Base-by-base conservation (phyloP, 176 grass and related monocot species). In the Zizania latifolia region DNA sequence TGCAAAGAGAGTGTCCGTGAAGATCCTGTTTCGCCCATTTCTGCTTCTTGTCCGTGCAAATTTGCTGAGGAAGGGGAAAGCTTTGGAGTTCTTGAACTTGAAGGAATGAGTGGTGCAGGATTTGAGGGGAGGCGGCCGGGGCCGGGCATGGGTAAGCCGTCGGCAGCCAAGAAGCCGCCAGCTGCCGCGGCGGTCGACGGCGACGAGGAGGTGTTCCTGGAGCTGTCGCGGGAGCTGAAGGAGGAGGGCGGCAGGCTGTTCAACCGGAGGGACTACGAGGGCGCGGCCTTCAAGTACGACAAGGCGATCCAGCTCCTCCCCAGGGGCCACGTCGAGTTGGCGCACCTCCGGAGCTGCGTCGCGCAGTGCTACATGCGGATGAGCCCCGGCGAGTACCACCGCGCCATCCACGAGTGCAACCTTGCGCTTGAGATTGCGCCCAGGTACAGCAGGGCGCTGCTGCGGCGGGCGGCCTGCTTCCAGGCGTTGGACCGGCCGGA, bases 331-430 rank as follows among this genome's bases (percentile, higher is more conserved):
- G 35, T 56, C 15, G 82, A 90, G 70, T 71, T 51, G 6, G 82
- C 92, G 4, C 75, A 78, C 68, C 80, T 94, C 57, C 92, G 81
- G 23, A 83, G 65, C 82, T 88, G 84, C 71, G 79, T 81, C 30
- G 92, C 92, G 12, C 64, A 55, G 40, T 94, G 92, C 74, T 94
- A 88, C 78, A 94, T 88, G 85, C 78, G 89, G 72, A 86, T 90
- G 79, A 24, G 65, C 22, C 91, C 87, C 0, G 56, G 26, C 27
- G 88, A 94, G 26, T 70, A 83, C 77, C 70, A 87, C 51, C 78
- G 71, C 51, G 92, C 85, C 36, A 76, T 94, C 38, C 32, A 74
- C 16, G 75, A 88, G 68, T 94, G 92, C 29, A 85, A 88, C 75
- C 63, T 90, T 13, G 92, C 88, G 41, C 92, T 94, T 55, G 82